A percentile compares a stretch with the other conserved stretches of the same genome.
Evolutionary conservation across 306 rosid species (phyloP).

Genomic region (Vachellia pachyceras): DNA sequence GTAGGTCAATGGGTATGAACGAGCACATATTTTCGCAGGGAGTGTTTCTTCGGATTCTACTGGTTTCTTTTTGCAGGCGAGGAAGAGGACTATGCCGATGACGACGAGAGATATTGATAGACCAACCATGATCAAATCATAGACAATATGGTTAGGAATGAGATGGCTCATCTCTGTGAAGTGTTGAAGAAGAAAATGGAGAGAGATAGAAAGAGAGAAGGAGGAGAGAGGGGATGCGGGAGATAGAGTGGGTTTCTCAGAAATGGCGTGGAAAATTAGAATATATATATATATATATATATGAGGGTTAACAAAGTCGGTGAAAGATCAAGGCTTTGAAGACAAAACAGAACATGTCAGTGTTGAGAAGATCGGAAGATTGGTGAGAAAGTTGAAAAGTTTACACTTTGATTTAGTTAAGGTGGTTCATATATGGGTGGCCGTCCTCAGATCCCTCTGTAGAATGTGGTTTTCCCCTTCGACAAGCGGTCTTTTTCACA

Average conservation of each 20-base stretch:
- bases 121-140: slow-evolving; percentile 50
- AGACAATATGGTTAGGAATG: slow-evolving; percentile 44
- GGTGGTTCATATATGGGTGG: slow-evolving; percentile 61
- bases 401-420: slow-evolving; percentile 38
- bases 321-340: slow-evolving; percentile 29
- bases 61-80: slow-evolving; percentile 62
- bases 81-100: slow-evolving; percentile 52
- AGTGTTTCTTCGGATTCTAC: slow-evolving; percentile 59
- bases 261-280: slow-evolving; percentile 32
- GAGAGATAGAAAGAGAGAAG: neutral
- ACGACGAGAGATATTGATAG: slow-evolving; percentile 54
- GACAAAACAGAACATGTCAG: slow-evolving; percentile 8
- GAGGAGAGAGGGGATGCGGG: neutral
- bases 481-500: slow-evolving; percentile 32
- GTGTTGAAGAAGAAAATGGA: slow-evolving; percentile 26
- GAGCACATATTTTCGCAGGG: slow-evolving; percentile 53
- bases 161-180: slow-evolving; percentile 51
- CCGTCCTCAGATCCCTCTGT: slow-evolving; percentile 37
- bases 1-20: slow-evolving; percentile 53
- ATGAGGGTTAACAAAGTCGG: slow-evolving; percentile 1
- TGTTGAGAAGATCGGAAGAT: slow-evolving; percentile 44
- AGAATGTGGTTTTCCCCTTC: neutral
- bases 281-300: slow-evolving; percentile 34
- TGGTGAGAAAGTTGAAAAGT: slow-evolving; percentile 51
- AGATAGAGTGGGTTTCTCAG: slow-evolving; percentile 37